phyloP scores from a whole-genome alignment of 2,329 filamentous ascomycete genomes.

The Pseudogymnoascus sp. region DNA sequence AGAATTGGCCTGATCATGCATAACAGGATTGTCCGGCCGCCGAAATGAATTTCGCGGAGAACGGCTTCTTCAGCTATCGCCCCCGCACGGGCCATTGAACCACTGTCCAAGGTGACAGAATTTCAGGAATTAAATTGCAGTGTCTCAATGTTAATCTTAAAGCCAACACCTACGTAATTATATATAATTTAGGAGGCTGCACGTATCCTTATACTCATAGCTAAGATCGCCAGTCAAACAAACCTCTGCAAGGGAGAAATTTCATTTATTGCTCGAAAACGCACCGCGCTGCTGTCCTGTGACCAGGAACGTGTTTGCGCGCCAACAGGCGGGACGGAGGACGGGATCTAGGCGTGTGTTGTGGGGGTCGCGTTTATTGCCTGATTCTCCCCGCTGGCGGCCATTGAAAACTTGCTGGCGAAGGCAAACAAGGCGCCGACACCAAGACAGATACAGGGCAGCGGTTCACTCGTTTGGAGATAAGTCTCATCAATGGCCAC shows the following conservation, averaged over 20 bases:
- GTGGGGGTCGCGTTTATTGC: background rate
- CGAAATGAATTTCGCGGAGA: conserved; percentile 4
- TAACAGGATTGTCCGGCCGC: background rate
- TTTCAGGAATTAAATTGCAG: conserved; percentile 8
- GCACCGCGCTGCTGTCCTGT: background rate
- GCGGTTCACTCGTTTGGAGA: conserved; percentile 2
- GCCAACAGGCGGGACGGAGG: conserved; percentile 5
- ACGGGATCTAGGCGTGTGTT: conserved; percentile 2
- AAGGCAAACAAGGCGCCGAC: conserved; percentile 3
- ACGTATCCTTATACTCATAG: background rate
- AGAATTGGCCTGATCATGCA: background rate
- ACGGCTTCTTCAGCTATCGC: conserved; percentile 1
- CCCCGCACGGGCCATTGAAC: background rate
- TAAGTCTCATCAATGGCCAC: conserved; percentile 4
- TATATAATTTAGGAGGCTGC: conserved; percentile 3
- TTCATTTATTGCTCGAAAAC: background rate
- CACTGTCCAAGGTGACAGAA: conserved; percentile 1
- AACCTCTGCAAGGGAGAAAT: background rate
- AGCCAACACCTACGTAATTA: background rate
- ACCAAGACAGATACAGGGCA: background rate
- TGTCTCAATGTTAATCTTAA: conserved; percentile 9
- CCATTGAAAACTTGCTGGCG: conserved; percentile 1
- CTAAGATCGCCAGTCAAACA: background rate
- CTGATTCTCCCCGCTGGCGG: background rate
- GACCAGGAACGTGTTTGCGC: background rate